These are phyloP conservation scores for Fonsecaea pedrosoi DNA, from an alignment of 2,329 filamentous ascomycete genomes.

Conservation along the genomic window DNA sequence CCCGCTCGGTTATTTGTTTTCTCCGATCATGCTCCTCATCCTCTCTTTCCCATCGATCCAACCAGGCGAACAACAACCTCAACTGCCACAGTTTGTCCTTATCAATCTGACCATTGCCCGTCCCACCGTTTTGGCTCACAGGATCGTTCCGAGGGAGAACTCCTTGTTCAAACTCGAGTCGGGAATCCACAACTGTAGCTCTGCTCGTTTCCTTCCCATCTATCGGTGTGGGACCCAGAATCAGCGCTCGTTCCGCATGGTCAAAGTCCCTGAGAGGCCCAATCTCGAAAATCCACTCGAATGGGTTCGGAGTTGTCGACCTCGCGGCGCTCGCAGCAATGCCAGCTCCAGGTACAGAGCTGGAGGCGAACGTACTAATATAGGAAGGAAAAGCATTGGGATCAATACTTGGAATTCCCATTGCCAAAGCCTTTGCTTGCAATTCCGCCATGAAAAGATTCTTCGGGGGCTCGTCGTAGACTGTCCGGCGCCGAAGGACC, in stretches of 20 bases:
- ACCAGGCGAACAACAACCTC: conserved; percentile 69
- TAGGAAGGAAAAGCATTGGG: conserved; percentile 41
- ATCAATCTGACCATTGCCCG: conserved; percentile 43
- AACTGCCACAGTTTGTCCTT: conserved; percentile 68
- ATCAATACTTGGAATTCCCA: conserved; percentile 48
- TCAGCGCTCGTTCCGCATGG: conserved; percentile 69
- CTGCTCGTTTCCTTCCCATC: conserved; percentile 58
- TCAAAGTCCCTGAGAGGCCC: conserved; percentile 61
- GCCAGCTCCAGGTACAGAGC: conserved; percentile 7
- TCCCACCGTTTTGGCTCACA: not conserved
- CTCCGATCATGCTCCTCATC: conserved; percentile 41
- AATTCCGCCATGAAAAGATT: conserved; percentile 72
- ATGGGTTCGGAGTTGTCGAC: conserved; percentile 50
- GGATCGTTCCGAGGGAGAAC: conserved; percentile 22
- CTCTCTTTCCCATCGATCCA: conserved; percentile 57
- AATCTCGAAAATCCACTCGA: conserved; percentile 78
- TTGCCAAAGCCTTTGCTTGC: conserved; percentile 71
- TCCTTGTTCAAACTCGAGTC: conserved; percentile 68
- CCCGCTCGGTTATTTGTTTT: not conserved
- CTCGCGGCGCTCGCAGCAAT: not conserved
- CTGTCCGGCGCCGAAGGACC: conserved; percentile 73
- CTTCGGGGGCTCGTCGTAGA: conserved; percentile 65
- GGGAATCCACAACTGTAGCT: conserved; percentile 71
- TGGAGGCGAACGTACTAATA: conserved; percentile 40
- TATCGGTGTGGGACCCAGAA: conserved; percentile 58